Percentiles rank a stretch among this genome's conserved stretches.
These are phyloP conservation scores for Protostelium mycophagum DNA, from an alignment of 78 protist species.

Conservation along the genomic window DNA sequence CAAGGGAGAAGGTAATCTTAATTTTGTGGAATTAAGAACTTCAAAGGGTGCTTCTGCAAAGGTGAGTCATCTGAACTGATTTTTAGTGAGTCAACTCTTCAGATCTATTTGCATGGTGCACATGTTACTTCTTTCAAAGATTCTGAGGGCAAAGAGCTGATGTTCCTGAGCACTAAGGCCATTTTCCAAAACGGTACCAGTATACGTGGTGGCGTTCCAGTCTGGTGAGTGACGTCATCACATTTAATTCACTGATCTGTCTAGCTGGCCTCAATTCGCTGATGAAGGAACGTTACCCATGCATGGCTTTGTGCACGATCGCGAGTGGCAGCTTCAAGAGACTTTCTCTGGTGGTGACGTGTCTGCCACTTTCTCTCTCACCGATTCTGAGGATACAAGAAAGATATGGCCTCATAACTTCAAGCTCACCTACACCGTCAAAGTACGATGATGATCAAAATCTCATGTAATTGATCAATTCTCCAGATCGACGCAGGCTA, in stretches of 20 bases:
- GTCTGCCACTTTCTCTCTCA: neutral
- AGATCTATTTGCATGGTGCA: neutral
- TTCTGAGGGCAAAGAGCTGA: neutral
- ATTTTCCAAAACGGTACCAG: neutral
- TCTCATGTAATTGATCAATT: neutral
- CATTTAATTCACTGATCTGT: neutral
- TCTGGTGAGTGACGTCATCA: neutral
- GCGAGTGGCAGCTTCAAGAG: neutral
- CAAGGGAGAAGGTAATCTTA: no score
- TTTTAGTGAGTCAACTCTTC: no score
- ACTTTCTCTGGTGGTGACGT: neutral
- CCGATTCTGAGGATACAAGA: neutral
- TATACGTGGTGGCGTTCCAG: neutral
- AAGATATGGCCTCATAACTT: neutral
- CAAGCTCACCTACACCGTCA: neutral
- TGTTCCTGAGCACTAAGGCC: neutral
- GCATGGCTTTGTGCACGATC: neutral
- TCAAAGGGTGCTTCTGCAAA: no score
- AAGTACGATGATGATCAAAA: neutral
- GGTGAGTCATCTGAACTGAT: no score
- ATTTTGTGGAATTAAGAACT: no score
- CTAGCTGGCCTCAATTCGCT: neutral
- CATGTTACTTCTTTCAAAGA: neutral
- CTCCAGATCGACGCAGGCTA: neutral
- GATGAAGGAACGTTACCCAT: neutral